Percentiles rank a stretch among this genome's conserved stretches.
Evolutionary conservation across 225 moss, liverwort and hornwort genomes (phyloP).

Genomic region (Sphagnum contortum): DNA sequence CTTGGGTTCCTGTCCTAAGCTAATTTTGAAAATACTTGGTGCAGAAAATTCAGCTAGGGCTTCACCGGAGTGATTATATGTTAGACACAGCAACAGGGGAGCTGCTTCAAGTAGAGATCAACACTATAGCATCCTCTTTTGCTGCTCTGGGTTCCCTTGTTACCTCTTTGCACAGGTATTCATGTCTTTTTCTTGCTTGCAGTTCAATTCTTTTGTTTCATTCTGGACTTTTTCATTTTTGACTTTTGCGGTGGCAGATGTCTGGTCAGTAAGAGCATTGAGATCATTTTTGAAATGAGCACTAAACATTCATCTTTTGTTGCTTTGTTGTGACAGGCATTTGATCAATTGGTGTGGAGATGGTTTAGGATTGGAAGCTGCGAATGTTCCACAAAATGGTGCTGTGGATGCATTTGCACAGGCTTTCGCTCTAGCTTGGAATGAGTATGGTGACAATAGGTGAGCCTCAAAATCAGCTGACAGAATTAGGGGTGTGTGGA

Average conservation of each 20-base stretch:
- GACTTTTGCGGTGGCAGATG: no score
- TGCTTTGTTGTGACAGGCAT: slow-evolving; percentile 3
- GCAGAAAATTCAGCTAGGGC: slow-evolving; percentile 70
- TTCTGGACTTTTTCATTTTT: no score
- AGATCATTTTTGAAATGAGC: no score
- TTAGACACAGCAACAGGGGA: slow-evolving; percentile 73
- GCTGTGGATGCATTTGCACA: slow-evolving; percentile 59
- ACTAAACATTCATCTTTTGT: neutral
- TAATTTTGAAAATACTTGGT: neutral
- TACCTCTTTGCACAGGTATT: slow-evolving; percentile 61
- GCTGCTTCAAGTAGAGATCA: slow-evolving; percentile 84
- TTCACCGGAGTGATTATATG: slow-evolving; percentile 92
- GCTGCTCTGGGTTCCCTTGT: slow-evolving; percentile 57
- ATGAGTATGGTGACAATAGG: slow-evolving; percentile 60
- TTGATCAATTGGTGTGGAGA: slow-evolving; percentile 31
- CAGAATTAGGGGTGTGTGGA: no score
- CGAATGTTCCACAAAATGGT: slow-evolving; percentile 54
- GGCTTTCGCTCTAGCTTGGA: slow-evolving; percentile 72
- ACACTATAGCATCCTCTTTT: slow-evolving; percentile 89
- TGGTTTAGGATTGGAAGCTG: slow-evolving; percentile 22
- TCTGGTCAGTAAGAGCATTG: no score
- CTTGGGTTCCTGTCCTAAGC: no score
- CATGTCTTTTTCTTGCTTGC: no score
- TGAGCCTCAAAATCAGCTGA: neutral
- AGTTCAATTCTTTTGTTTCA: no score